These are phyloP conservation scores for Aspergillus bertholletiae DNA, from an alignment of 495 filamentous ascomycete genomes.

Conservation along the genomic window DNA sequence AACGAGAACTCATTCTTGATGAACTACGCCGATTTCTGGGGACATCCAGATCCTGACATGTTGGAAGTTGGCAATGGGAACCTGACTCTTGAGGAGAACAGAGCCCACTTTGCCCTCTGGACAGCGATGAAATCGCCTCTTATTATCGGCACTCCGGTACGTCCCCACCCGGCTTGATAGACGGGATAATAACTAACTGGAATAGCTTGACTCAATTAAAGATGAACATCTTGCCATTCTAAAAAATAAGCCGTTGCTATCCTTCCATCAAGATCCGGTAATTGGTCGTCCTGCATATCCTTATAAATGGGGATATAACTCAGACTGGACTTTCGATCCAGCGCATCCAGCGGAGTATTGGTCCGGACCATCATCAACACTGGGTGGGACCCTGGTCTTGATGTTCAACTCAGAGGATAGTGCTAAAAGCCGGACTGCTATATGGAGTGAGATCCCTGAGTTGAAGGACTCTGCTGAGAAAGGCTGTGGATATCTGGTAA, in stretches of 20 bases:
- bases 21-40: constrained; percentile 49
- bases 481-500: constrained; percentile 42
- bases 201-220: constrained; percentile 41
- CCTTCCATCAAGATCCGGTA: constrained; percentile 59
- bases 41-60: constrained; percentile 63
- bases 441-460: constrained; percentile 53
- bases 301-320: constrained; percentile 64
- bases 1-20: constrained; percentile 45
- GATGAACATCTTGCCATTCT: constrained; percentile 48
- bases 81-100: constrained; percentile 46
- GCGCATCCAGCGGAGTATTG: constrained; percentile 60
- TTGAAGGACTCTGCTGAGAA: constrained; percentile 22
- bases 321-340: constrained; percentile 59
- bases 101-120: constrained; percentile 54
- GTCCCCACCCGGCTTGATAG: constrained; percentile 16
- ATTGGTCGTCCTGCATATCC: constrained; percentile 52
- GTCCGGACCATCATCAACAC: constrained; percentile 47
- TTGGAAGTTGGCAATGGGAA: constrained; percentile 64
- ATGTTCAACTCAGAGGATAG: constrained; percentile 47
- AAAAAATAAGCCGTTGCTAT: constrained; percentile 55
- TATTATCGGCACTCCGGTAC: constrained; percentile 52
- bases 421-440: constrained; percentile 36
- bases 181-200: not conserved
- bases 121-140: constrained; percentile 55
- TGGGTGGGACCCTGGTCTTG: constrained; percentile 47